These are phyloP conservation scores for Funneliformis mosseae DNA, from an alignment of 192 early-diverging fungal species.

Conservation along the genomic window DNA sequence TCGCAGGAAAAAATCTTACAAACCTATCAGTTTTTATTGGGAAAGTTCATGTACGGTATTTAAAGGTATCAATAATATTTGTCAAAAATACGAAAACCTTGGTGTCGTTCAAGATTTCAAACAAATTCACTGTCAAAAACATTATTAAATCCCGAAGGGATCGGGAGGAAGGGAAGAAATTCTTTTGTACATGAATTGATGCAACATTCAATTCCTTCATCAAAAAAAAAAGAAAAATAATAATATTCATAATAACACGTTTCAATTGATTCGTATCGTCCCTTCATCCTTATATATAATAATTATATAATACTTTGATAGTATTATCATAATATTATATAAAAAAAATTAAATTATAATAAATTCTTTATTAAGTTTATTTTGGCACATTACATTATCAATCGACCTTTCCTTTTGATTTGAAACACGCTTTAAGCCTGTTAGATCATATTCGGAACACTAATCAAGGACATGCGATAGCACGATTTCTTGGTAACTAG, in stretches of 20 bases:
- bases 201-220: too few relatives aligned
- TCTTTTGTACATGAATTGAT: too few relatives aligned
- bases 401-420: too few relatives aligned
- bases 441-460: too few relatives aligned
- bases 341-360: too few relatives aligned
- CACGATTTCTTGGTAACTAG: too few relatives aligned
- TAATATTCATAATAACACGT: too few relatives aligned
- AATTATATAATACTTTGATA: not conserved
- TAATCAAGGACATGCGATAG: too few relatives aligned
- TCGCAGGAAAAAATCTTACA: not conserved
- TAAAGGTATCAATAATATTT: not conserved
- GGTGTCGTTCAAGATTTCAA: not conserved
- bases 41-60: not conserved
- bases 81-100: not conserved
- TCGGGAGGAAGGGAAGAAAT: not conserved
- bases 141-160: not conserved
- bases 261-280: too few relatives aligned
- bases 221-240: too few relatives aligned
- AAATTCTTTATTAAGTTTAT: not conserved
- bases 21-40: not conserved
- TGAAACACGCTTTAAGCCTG: too few relatives aligned
- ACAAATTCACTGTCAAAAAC: not conserved
- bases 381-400: not conserved
- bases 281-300: too few relatives aligned
- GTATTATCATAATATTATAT: not conserved